phyloP scores from a whole-genome alignment of 2,329 filamentous ascomycete species.

The Delphinella strobiligena region DNA sequence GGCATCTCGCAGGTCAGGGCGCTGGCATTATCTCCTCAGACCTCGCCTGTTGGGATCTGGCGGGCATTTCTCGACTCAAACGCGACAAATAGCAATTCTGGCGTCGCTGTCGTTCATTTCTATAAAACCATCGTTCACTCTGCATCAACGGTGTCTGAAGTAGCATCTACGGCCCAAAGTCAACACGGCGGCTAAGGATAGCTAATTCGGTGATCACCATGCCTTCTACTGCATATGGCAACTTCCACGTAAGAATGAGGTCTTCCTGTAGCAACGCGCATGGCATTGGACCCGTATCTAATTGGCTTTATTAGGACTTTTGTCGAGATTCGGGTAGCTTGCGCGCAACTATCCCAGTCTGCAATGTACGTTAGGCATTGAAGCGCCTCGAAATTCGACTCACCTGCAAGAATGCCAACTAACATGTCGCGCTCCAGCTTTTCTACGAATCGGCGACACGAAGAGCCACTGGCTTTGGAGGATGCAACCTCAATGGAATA shows the following conservation, averaged over 20 bases:
- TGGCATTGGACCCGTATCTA: conserved; percentile 1
- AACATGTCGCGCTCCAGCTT: conserved; percentile 40
- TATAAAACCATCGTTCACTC: not conserved
- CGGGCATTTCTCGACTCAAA: not conserved
- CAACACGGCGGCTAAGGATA: too few species aligned
- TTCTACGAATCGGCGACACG: conserved; percentile 47
- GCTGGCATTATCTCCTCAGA: not conserved
- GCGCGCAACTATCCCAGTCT: conserved; percentile 27
- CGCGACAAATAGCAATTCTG: not conserved
- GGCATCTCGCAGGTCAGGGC: not conserved
- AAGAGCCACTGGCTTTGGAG: conserved; percentile 50
- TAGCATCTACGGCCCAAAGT: too few species aligned
- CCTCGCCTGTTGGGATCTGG: not conserved
- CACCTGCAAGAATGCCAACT: too few species aligned
- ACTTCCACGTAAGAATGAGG: conserved; percentile 16
- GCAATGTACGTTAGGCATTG: conserved; percentile 32
- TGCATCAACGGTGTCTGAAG: too few species aligned
- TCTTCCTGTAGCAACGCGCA: not conserved
- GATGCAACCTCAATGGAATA: conserved; percentile 69
- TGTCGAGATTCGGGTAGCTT: conserved; percentile 36
- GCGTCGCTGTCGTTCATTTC: not conserved
- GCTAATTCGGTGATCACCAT: conserved; percentile 5
- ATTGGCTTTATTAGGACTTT: conserved; percentile 31
- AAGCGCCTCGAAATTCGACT: too few species aligned
- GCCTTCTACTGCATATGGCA: conserved; percentile 19